Evolutionary conservation across 208 protist species (phyloP).

Genomic region (Leishmania guyanensis): DNA sequence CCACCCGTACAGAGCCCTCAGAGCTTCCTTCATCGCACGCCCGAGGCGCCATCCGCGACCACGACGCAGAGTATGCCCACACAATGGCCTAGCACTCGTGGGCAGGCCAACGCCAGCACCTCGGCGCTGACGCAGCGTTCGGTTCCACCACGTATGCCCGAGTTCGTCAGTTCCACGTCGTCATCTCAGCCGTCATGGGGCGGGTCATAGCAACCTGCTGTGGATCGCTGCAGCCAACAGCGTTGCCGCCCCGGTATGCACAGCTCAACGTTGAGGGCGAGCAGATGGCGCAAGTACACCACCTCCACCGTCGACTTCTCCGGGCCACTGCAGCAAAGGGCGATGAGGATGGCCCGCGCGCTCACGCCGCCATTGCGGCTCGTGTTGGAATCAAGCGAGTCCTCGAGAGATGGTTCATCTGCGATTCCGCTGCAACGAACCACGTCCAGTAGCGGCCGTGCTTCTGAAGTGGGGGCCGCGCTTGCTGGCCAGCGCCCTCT

Average conservation of each 20-base stretch:
- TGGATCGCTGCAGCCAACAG: constrained; percentile 27
- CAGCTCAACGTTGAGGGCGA: constrained; percentile 39
- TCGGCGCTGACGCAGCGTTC: constrained; percentile 27
- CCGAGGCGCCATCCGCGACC: not conserved
- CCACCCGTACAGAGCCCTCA: not conserved
- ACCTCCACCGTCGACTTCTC: constrained; percentile 34
- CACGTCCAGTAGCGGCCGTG: not conserved
- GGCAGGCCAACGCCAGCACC: constrained; percentile 48
- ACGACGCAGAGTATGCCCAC: constrained; percentile 1
- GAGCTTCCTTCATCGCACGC: constrained; percentile 4
- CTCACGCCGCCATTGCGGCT: constrained; percentile 16
- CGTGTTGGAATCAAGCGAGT: not conserved
- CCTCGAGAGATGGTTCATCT: constrained; percentile 12
- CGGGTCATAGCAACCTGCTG: constrained; percentile 26
- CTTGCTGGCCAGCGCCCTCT: not conserved
- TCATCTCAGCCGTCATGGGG: constrained; percentile 22
- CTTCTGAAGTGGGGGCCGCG: not conserved
- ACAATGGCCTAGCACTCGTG: constrained; percentile 39
- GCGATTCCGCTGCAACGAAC: constrained; percentile 8
- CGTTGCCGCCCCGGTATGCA: constrained; percentile 26
- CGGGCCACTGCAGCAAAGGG: constrained; percentile 39
- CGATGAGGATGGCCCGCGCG: constrained; percentile 39
- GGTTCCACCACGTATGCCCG: constrained; percentile 6
- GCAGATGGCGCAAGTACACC: constrained; percentile 50
- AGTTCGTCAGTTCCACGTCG: constrained; percentile 28